A percentile compares a stretch with the other conserved stretches of the same genome.
Conservation (phyloP, 2,329 filamentous ascomycete species). For the Sporothrix schenckii region DNA sequence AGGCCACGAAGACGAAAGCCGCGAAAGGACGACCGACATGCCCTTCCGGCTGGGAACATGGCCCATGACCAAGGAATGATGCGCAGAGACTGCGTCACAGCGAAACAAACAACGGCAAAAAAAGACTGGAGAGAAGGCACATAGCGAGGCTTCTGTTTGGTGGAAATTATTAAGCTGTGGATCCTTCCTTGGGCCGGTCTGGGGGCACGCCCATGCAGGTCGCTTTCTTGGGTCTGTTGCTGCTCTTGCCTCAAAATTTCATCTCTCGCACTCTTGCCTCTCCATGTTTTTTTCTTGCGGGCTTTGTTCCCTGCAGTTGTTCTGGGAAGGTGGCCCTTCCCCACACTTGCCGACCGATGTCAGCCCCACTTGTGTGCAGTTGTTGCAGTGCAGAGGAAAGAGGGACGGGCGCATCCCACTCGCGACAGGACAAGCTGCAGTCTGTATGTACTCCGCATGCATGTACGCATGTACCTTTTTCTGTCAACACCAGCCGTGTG, state of each 20-base stretch:
- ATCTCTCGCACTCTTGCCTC: background rate
- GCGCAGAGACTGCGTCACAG: background rate
- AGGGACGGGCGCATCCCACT: conserved; percentile 6
- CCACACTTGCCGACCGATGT: conserved; percentile 25
- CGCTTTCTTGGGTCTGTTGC: conserved; percentile 1
- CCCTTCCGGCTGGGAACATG: background rate
- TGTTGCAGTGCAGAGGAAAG: conserved; percentile 12
- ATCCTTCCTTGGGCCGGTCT: conserved; percentile 5
- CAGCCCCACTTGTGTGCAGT: conserved; percentile 26
- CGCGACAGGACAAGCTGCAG: background rate
- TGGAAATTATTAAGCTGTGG: conserved; percentile 20
- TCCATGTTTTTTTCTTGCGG: background rate
- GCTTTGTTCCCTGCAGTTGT: conserved; percentile 2
- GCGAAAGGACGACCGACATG: conserved; percentile 15
- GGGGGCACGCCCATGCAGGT: conserved; percentile 13
- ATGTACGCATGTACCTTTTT: background rate
- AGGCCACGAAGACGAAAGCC: background rate
- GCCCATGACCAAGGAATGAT: conserved; percentile 1
- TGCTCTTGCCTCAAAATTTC: background rate
- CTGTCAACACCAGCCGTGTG: background rate
- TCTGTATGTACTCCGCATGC: background rate
- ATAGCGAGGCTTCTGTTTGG: conserved; percentile 27
- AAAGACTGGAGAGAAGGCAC: background rate
- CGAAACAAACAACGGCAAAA: background rate
- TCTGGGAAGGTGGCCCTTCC: conserved; percentile 17